Evolutionary conservation across 768 basidiomycete genomes (phyloP), one percentile per base, ranked within the genome.

Genomic region (Gymnopilus dilepis): DNA sequence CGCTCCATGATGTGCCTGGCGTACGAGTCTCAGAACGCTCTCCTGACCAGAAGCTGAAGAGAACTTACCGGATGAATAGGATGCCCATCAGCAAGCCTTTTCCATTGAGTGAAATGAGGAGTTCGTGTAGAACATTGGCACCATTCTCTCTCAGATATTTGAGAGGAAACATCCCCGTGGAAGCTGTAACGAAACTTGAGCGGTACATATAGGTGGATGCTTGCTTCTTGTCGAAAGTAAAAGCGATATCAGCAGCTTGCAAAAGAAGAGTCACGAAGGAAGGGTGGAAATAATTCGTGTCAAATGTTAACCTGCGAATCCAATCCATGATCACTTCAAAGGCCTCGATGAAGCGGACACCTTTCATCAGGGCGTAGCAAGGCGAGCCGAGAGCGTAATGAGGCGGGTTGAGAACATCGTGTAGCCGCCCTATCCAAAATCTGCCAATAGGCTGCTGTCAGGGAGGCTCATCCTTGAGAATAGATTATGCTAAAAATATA

Each of bases 331-430:
- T 70, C 5, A 79, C 71, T 6, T 69, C 66, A 1, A 81, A 70
- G 4, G 73, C 77, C 21, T 70, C 68, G 1, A 67, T 65, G 31
- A 76, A 76, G 57, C 82, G 78, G 11, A 62, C 26, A 1, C 64
- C 62, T 9, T 73, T 56, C 33, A 79, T 71, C 26, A 41, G 34
- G 0, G 86, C 68, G 45, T 72, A 63, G 0, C 77, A 68, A 0
- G 69, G 56, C 0, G 81, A 78, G 4, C 87, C 89, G 43, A 86
- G 73, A n/a, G 69, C 58, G 57, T 81, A 72, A 50, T 70, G 76
- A 0, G 81, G 69, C 2, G 88, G 87, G 60, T 80, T 76, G 6
- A 88, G 52, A 1, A 80, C 76, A 19, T 84, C 80, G 56, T 86
- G 82, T 0, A 89, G 70, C 26, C 72, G 76, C 4, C 63, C 65